Conservation (phyloP, 805 yeast species). For the Starmerella davenportii region DNA sequence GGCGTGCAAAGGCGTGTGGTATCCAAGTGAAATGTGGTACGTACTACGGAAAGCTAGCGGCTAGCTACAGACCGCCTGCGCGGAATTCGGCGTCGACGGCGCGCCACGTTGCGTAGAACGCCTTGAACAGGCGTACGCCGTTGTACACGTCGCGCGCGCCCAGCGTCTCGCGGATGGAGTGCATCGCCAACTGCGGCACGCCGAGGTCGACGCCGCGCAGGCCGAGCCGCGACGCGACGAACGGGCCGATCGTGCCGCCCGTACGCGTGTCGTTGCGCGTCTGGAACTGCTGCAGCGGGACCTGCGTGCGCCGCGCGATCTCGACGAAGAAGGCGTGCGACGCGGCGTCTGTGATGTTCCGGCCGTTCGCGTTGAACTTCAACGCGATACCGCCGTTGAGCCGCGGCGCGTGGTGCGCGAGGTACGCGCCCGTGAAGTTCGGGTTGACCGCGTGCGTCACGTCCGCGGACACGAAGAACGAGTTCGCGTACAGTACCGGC, state of each 20-base stretch:
- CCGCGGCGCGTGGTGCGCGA: constrained; percentile 57
- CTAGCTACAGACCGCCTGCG: too few species aligned
- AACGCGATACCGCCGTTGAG: constrained; percentile 83
- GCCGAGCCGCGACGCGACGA: constrained; percentile 72
- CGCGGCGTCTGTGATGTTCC: constrained; percentile 84
- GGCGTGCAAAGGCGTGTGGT: too few species aligned
- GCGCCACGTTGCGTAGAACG: constrained; percentile 29
- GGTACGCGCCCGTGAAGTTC: constrained; percentile 63
- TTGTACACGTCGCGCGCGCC: constrained; percentile 55
- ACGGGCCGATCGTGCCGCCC: constrained; percentile 94
- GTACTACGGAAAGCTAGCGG: too few species aligned
- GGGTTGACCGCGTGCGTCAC: constrained; percentile 98
- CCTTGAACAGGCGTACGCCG: constrained; percentile 42
- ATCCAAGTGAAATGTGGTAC: too few species aligned
- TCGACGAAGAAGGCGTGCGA: constrained; percentile 66
- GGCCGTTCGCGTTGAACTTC: constrained; percentile 84
- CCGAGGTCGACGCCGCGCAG: constrained; percentile 78
- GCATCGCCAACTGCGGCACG: constrained; percentile 86
- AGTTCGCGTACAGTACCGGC: constrained; percentile 30
- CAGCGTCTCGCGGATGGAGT: constrained; percentile 80
- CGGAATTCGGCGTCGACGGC: background rate
- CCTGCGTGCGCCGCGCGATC: constrained; percentile 44
- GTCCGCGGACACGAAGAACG: constrained; percentile 81
- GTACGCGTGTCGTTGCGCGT: constrained; percentile 85
- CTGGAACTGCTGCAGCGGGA: constrained; percentile 87